Evolutionary conservation across 768 basidiomycete genomes (phyloP).

Genomic region (Ramaria sp.): DNA sequence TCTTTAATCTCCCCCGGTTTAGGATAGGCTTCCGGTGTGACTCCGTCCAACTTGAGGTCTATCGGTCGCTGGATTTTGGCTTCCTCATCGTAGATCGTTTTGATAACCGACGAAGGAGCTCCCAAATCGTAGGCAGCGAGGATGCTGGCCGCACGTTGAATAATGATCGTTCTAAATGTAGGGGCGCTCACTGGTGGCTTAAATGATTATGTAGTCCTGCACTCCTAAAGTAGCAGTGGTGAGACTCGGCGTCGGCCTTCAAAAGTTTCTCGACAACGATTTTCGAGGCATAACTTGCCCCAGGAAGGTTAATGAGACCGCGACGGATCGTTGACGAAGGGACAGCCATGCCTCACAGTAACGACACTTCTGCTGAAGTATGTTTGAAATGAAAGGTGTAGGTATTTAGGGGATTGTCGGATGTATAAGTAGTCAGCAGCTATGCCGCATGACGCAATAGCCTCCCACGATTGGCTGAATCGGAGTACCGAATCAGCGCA

Average conservation of each 20-base stretch:
- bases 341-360: not conserved
- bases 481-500: too few relatives aligned
- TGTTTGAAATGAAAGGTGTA: too few relatives aligned
- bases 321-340: constrained; percentile 18
- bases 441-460: too few relatives aligned
- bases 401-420: too few relatives aligned
- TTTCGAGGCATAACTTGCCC: constrained; percentile 33
- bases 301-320: constrained; percentile 39
- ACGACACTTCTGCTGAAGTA: too few relatives aligned
- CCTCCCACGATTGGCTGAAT: too few relatives aligned
- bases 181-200: constrained; percentile 40
- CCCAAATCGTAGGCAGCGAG: constrained; percentile 49
- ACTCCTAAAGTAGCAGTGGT: constrained; percentile 40
- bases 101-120: constrained; percentile 32
- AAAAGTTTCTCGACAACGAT: constrained; percentile 33
- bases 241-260: constrained; percentile 33
- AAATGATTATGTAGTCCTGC: constrained; percentile 47
- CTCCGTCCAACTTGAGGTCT: constrained; percentile 24
- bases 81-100: constrained; percentile 39
- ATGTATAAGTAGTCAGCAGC: too few relatives aligned
- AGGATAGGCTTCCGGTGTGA: constrained; percentile 17
- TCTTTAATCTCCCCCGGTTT: constrained; percentile 22
- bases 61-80: constrained; percentile 29
- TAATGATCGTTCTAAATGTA: not conserved
- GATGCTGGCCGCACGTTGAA: constrained; percentile 24